Evolutionary conservation across 176 grass and related monocot species (phyloP).

Genomic region (Aegilops bicornis): DNA sequence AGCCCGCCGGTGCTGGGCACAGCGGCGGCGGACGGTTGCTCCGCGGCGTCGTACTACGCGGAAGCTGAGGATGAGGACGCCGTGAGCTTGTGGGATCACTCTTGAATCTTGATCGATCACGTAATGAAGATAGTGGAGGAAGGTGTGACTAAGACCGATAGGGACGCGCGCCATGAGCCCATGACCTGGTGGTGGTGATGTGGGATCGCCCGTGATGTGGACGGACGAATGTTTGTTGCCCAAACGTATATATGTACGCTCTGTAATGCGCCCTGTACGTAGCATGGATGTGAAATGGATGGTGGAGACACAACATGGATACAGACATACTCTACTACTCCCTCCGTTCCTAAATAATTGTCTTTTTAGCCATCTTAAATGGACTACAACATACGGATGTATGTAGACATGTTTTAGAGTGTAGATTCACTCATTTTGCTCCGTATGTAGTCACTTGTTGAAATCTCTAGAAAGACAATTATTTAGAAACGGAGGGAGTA

Average conservation of each 20-base stretch:
- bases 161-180: neutral
- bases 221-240: conserved; percentile 5
- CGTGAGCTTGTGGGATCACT: conserved; percentile 79
- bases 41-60: neutral
- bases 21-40: neutral
- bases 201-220: conserved; percentile 38
- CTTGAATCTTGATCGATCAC: conserved; percentile 40
- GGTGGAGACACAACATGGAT: neutral
- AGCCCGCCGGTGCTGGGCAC: conserved; percentile 50
- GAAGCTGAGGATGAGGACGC: conserved; percentile 8
- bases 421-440: no score
- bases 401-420: no score
- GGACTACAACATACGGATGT: no score
- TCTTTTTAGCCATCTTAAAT: no score
- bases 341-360: no score
- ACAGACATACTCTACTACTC: neutral
- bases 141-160: neutral
- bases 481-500: no score
- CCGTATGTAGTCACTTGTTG: no score
- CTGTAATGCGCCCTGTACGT: neutral
- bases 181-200: conserved; percentile 32
- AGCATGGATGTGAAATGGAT: conserved; percentile 24
- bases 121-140: conserved; percentile 22
- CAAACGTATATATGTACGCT: neutral
- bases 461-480: no score